Percentiles rank a stretch among this genome's conserved stretches.
These are phyloP conservation scores for Gomphus bonarii DNA, from an alignment of 1,284 basidiomycete genomes.

Conservation along the genomic window DNA sequence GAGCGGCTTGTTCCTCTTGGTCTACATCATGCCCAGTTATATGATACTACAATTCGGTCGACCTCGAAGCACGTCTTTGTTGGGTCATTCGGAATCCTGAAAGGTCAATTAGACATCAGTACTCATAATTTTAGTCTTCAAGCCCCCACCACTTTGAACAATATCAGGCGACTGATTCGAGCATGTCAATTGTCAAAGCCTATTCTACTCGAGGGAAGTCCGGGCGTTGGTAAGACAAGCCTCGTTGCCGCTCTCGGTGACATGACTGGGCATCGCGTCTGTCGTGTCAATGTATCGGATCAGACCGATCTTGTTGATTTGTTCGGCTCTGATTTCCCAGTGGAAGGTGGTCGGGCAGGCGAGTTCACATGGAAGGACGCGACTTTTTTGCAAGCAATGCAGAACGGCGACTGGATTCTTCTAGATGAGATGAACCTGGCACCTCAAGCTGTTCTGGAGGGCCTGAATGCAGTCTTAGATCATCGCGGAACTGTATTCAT, in stretches of 20 bases:
- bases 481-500: conserved; percentile 94
- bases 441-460: conserved; percentile 92
- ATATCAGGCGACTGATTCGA: conserved; percentile 83
- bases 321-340: conserved; percentile 94
- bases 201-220: conserved; percentile 93
- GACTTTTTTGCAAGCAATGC: conserved; percentile 89
- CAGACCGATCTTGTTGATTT: conserved; percentile 97
- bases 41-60: conserved; percentile 27
- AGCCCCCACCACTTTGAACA: conserved; percentile 83
- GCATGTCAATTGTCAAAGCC: conserved; percentile 90
- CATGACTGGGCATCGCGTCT: conserved; percentile 69
- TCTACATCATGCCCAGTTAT: conserved; percentile 16
- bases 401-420: conserved; percentile 92
- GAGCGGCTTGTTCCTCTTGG: conserved; percentile 41
- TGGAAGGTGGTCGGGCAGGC: conserved; percentile 84
- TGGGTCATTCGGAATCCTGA: conserved; percentile 67
- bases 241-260: conserved; percentile 84
- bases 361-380: conserved; percentile 98
- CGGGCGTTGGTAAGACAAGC: conserved; percentile 99
- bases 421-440: conserved; percentile 99
- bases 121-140: conserved; percentile 61
- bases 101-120: conserved; percentile 36
- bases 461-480: conserved; percentile 93
- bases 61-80: conserved; percentile 39
- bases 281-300: conserved; percentile 97